Percentiles rank a stretch among this genome's conserved stretches.
Evolutionary conservation across 225 moss, liverwort and hornwort genomes (phyloP).

Genomic region (Lunularia cruciata): DNA sequence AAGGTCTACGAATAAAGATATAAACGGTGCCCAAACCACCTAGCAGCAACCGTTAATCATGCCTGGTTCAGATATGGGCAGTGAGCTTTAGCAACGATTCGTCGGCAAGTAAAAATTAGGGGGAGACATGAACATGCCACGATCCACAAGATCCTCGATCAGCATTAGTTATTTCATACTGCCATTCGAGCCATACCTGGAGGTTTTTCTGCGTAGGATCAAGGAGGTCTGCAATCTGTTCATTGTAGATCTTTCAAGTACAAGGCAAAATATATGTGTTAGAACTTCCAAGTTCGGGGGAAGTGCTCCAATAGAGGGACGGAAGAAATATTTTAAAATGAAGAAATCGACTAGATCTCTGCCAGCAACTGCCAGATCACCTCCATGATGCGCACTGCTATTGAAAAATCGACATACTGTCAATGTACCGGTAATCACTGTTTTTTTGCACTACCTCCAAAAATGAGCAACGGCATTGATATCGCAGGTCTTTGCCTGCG

Average conservation of each 20-base stretch:
- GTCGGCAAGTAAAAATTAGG: no score
- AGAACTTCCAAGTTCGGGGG: neutral
- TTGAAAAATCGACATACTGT: no score
- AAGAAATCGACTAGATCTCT: no score
- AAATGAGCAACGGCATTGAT: slow-evolving; percentile 95
- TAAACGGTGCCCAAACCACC: neutral
- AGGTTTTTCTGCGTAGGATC: slow-evolving; percentile 73
- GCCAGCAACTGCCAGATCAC: no score
- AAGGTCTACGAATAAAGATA: neutral
- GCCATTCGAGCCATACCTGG: slow-evolving; percentile 38
- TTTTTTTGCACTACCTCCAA: no score
- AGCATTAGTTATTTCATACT: no score
- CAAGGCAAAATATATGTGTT: neutral
- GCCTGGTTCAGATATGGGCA: neutral
- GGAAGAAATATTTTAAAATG: no score
- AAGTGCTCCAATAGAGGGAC: no score
- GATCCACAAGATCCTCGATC: no score
- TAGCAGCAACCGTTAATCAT: neutral
- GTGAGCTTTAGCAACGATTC: neutral
- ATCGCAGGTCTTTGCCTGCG: slow-evolving; percentile 59
- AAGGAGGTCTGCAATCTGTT: slow-evolving; percentile 87
- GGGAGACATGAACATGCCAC: neutral
- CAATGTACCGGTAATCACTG: no score
- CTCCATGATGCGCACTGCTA: no score
- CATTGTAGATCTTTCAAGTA: slow-evolving; percentile 76